Evolutionary conservation across 192 early-diverging fungal genomes (phyloP), one percentile per base, ranked within the genome.

Genomic region (Ambispora gerdemannii): DNA sequence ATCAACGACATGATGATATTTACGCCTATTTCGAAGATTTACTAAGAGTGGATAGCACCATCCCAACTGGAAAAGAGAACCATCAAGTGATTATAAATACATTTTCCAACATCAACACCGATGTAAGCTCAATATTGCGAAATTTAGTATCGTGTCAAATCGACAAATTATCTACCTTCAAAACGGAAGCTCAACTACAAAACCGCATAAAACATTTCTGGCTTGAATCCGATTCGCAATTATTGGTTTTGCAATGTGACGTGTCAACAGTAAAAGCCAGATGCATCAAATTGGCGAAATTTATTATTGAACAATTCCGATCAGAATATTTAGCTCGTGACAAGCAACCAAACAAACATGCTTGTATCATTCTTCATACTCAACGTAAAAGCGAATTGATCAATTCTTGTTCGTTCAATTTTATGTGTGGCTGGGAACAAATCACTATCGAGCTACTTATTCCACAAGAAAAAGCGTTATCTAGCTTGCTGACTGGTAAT

Each of bases 401-500:
- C 17, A 43, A 24, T 15, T 34, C 38, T 24, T 27, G 11, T 1
- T 30, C 52, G 0, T 73, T 67, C 19, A 67, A 73, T 24, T 73
- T 73, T 51, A 65, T 73, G 43, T 68, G 72, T 25, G 72, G 66
- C 30, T 73, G 65, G 72, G 28, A 73, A 27, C 64, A 73, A 22
- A 30, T 73, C 7, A 67, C 66, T 3, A 73, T 73, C 3, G 72
- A 73, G 38, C 17, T 34, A n/a, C 22, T 73, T 8, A 25, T 51
- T 1, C 4, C 20, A n/a, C 64, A 58, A 43, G 66, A 68, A 36
- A 65, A 36, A 27, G 17, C 72, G 3, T 73, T 73, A 35, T 58
- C 72, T 1, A 22, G 25, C 33, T 36, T 73, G 3, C 31, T 73
- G 28, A 35, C 68, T 36, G 11, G 27, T n/a, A 69, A 49, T 33